A percentile compares a stretch with the other conserved stretches of the same genome.
phyloP scores from a whole-genome alignment of 345 rosid genomes.

The Reutealis trisperma region DNA sequence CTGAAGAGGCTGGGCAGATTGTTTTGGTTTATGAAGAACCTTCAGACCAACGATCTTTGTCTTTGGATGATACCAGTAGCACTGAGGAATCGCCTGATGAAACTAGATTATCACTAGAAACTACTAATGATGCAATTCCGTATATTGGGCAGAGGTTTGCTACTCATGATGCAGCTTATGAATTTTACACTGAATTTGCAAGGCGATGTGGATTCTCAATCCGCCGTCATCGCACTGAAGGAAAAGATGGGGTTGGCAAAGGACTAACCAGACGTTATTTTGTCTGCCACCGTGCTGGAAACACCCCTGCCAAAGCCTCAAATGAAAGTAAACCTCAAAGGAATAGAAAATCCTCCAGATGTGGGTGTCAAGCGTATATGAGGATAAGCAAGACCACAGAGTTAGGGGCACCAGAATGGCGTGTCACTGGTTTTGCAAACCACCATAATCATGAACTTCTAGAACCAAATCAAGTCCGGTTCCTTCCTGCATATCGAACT shows the following conservation, averaged over 20 bases:
- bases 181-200: conserved; percentile 83
- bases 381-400: conserved; percentile 78
- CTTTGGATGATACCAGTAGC: conserved; percentile 81
- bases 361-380: conserved; percentile 92
- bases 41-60: conserved; percentile 78
- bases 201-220: conserved; percentile 89
- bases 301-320: conserved; percentile 75
- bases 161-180: conserved; percentile 89
- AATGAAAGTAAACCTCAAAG: conserved; percentile 82
- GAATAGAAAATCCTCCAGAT: conserved; percentile 85
- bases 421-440: conserved; percentile 84
- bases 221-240: conserved; percentile 94
- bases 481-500: conserved; percentile 93
- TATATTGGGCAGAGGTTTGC: conserved; percentile 83
- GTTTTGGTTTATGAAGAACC: conserved; percentile 74
- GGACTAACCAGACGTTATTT: conserved; percentile 95
- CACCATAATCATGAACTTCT: conserved; percentile 91
- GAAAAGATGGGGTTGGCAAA: conserved; percentile 93
- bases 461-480: conserved; percentile 90
- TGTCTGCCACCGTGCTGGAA: conserved; percentile 97
- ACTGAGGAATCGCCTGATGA: conserved; percentile 83
- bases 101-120: conserved; percentile 70
- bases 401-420: conserved; percentile 84
- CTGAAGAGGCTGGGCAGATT: conserved; percentile 74
- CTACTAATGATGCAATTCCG: conserved; percentile 60